Conservation (phyloP, 1,284 basidiomycete species). For the Ganoderma meredithae region DNA sequence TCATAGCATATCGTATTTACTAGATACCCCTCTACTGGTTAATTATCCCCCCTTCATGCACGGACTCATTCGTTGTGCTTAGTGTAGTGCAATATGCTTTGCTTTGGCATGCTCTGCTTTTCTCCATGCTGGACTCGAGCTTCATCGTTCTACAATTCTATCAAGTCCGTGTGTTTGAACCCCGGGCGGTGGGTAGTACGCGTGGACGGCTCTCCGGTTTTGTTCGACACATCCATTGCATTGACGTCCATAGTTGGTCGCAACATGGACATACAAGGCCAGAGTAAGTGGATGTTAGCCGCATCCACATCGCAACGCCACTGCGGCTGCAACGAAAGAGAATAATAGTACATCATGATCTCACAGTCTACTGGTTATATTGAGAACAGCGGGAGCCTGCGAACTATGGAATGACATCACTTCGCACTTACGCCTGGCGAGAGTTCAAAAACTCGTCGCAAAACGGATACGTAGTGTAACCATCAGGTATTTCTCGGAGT, state of each 20-base stretch:
- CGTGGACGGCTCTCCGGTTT: background rate
- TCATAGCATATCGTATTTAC: constrained; percentile 37
- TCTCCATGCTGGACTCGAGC: background rate
- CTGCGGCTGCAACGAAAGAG: too few species aligned
- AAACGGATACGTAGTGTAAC: constrained; percentile 28
- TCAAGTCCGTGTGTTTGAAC: background rate
- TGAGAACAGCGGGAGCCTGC: too few species aligned
- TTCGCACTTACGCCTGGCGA: constrained; percentile 46
- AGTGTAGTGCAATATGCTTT: constrained; percentile 34
- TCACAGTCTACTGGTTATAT: too few species aligned
- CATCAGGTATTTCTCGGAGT: constrained; percentile 34
- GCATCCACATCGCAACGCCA: too few species aligned
- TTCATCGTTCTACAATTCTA: background rate
- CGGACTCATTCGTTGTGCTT: constrained; percentile 30
- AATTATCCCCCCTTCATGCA: constrained; percentile 28
- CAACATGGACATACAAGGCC: background rate
- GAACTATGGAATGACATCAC: too few species aligned
- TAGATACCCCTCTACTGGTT: constrained; percentile 30
- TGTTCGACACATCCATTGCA: background rate
- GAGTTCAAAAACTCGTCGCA: constrained; percentile 20
- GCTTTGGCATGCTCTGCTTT: constrained; percentile 19
- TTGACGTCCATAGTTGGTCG: background rate
- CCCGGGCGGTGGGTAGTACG: background rate
- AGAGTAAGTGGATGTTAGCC: background rate
- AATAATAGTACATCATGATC: too few species aligned